Evolutionary conservation across 106 monocot genomes (phyloP).

Genomic region (Hemerocallis citrina): DNA sequence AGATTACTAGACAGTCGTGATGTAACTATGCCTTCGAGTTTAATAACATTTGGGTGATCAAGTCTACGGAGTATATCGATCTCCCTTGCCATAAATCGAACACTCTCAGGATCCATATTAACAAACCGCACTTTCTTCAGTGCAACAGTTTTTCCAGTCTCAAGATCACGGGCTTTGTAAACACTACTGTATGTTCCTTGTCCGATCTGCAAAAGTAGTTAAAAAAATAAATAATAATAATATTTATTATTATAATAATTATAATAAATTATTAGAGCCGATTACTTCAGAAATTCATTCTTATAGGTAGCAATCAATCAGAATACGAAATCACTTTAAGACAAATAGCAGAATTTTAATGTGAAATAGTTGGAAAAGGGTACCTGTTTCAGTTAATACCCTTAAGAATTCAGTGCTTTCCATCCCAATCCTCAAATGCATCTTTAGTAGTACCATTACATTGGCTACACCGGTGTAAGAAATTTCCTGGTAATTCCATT

Average conservation of each 20-base stretch:
- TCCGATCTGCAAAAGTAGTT: constrained; percentile 43
- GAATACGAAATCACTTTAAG: too few species aligned
- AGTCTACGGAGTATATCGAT: constrained; percentile 57
- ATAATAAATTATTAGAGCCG: too few species aligned
- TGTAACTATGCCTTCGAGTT: constrained; percentile 61
- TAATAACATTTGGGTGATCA: constrained; percentile 65
- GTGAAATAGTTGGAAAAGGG: too few species aligned
- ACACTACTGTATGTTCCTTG: constrained; percentile 75
- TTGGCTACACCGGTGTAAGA: too few species aligned
- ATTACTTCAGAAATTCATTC: background rate
- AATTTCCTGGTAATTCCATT: too few species aligned
- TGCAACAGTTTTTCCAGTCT: constrained; percentile 62
- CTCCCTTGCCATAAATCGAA: constrained; percentile 70
- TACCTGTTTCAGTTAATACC: too few species aligned
- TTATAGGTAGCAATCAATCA: background rate
- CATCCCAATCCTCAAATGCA: too few species aligned
- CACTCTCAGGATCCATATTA: constrained; percentile 65
- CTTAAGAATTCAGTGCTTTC: too few species aligned
- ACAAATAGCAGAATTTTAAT: too few species aligned
- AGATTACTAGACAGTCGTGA: constrained; percentile 46
- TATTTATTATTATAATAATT: background rate
- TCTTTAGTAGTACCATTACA: too few species aligned
- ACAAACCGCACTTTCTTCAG: constrained; percentile 69
- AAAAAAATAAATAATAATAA: too few species aligned
- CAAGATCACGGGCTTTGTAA: constrained; percentile 63